A percentile compares a stretch with the other conserved stretches of the same genome.
These are phyloP conservation scores for Solanum pennellii DNA, from an alignment of 257 asterid genomes.

Conservation along the genomic window DNA sequence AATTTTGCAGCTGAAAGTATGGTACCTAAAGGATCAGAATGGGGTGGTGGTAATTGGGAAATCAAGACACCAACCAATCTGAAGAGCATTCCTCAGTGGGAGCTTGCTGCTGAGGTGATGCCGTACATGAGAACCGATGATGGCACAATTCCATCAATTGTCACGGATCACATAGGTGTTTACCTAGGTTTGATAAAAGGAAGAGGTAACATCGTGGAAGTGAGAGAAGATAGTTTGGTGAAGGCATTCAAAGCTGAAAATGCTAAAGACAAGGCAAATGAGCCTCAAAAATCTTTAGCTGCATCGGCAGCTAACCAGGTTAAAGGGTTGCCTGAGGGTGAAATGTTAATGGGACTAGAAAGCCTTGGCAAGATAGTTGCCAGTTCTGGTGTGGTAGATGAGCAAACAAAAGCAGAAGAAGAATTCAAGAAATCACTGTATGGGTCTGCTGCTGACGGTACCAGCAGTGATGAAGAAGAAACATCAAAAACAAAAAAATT, in stretches of 20 bases:
- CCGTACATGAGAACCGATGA: constrained; percentile 99
- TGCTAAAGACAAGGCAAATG: constrained; percentile 43
- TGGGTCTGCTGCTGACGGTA: constrained; percentile 72
- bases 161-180: constrained; percentile 95
- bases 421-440: constrained; percentile 85
- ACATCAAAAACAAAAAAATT: constrained; percentile 66
- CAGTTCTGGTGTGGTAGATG: constrained; percentile 51
- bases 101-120: constrained; percentile 96
- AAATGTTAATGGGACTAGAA: constrained; percentile 73
- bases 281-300: constrained; percentile 32
- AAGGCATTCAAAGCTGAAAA: constrained; percentile 60
- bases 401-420: constrained; percentile 95
- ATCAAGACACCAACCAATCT: constrained; percentile 80
- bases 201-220: constrained; percentile 92
- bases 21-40: constrained; percentile 99
- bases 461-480: constrained; percentile 98
- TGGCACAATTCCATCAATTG: constrained; percentile 89
- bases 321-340: constrained; percentile 30
- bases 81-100: constrained; percentile 99
- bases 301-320: constrained; percentile 36
- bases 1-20: constrained; percentile 99
- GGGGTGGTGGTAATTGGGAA: constrained; percentile 99
- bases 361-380: constrained; percentile 48
- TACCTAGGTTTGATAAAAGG: constrained; percentile 93
- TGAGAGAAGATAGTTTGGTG: constrained; percentile 85